A percentile compares a stretch with the other conserved stretches of the same genome.
These are phyloP conservation scores for Picea mariana DNA, from an alignment of 83 land plant genomes.

Conservation along the genomic window DNA sequence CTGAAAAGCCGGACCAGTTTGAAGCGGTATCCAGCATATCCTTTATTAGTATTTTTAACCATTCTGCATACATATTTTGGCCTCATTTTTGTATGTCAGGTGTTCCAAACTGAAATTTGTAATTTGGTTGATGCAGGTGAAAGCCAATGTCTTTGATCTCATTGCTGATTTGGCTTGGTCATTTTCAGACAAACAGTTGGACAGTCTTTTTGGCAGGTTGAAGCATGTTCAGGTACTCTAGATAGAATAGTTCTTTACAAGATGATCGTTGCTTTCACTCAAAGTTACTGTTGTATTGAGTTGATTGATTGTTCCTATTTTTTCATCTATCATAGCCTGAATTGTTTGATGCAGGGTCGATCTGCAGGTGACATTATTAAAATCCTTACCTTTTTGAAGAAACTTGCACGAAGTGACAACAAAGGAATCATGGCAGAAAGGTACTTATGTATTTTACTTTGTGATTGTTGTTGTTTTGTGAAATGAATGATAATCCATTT, in stretches of 20 bases:
- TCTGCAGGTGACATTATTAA: too few relatives aligned
- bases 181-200: slow-evolving; percentile 37
- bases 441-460: not conserved
- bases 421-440: not conserved
- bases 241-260: not conserved
- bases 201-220: slow-evolving; percentile 26
- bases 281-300: not conserved
- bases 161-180: slow-evolving; percentile 45
- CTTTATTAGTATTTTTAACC: not conserved
- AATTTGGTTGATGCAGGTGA: slow-evolving; percentile 20
- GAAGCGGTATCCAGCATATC: not conserved
- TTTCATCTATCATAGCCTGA: not conserved
- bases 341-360: not conserved
- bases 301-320: not conserved
- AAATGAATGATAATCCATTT: too few relatives aligned
- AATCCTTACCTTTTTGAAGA: too few relatives aligned
- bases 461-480: too few relatives aligned
- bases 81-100: not conserved
- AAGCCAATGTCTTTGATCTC: slow-evolving; percentile 40
- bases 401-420: too few relatives aligned
- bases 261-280: not conserved
- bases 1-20: too few relatives aligned
- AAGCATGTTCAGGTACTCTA: slow-evolving; percentile 18
- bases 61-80: not conserved
- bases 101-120: not conserved